Conservation (phyloP, 345 rosid species). For the Eucalyptus pauciflora region DNA sequence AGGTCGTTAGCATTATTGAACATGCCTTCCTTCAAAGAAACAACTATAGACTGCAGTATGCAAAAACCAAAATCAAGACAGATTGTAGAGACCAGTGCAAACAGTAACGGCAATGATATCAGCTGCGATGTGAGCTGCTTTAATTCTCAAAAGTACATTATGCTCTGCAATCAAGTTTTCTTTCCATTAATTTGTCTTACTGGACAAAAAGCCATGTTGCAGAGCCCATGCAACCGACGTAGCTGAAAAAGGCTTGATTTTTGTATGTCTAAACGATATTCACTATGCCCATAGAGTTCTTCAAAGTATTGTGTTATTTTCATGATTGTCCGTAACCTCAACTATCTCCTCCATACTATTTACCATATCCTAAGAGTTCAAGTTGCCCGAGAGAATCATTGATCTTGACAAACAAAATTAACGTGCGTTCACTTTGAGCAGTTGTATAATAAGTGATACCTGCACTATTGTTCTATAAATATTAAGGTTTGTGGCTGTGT, state of each 20-base stretch:
- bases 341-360: background rate
- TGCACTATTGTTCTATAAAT: background rate
- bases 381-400: background rate
- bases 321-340: background rate
- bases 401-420: background rate
- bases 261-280: background rate
- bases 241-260: background rate
- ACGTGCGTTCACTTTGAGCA: background rate
- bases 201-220: background rate
- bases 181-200: background rate
- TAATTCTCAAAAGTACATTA: background rate
- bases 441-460: background rate
- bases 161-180: background rate
- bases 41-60: conserved; percentile 60
- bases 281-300: background rate
- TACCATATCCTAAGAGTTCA: background rate
- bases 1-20: conserved; percentile 88
- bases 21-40: conserved; percentile 90
- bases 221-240: background rate
- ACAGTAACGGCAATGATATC: background rate
- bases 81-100: background rate
- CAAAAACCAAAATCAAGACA: background rate
- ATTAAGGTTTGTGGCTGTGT: background rate
- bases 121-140: background rate
- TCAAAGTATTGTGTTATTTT: background rate